Evolutionary conservation across 2,329 filamentous ascomycete genomes (phyloP), one percentile per base, ranked within the genome.

Genomic region (Aspergillus fumigatiaffinis): DNA sequence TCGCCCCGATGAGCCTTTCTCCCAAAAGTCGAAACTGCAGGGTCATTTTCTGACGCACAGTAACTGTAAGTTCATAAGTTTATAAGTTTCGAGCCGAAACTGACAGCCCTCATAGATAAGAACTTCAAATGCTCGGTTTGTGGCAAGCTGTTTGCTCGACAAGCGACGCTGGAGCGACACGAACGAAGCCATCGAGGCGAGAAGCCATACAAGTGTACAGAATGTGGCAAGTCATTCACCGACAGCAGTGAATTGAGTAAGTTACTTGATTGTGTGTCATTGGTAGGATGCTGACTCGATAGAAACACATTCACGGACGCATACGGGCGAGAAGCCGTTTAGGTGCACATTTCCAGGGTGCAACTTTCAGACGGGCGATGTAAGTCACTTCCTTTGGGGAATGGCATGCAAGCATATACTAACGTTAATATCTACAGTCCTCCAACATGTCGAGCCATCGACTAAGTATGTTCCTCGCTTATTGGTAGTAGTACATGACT

Each of bases 391-490:
- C 47, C 50, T 9, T 28, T n/a, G 21, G 41, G 14, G 5, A 38
- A 38, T 17, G 5, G 14, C 32, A 38, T 38, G 29, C 14, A 32
- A 0, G 12, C 28, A 14, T 32, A 12, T 21, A 51, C 41, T 58
- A 35, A 59, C 28, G 29, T 9, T 57, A 32, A 59, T 25, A 38
- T 9, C 14, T 28, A 17, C 49, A 77, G 75, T 77, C 75, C 23
- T 77, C 75, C 6, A 77, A 77, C 56, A 77, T 77, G 75, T 77
- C 75, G 1, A 77, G 75, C 35, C 75, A 77, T 55, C 71, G 74
- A 61, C 63, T 77, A 28, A 77, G 73, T 75, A 73, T 55, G 71
- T 64, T 56, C 21, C n/a, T 35, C 17, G 25, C 26, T 10, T 25
- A 12, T 54, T 7, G 1, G 17, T 38, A 2, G 7, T 7, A 14